Evolutionary conservation across 2,329 filamentous ascomycete genomes (phyloP), one percentile per base, ranked within the genome.

Genomic region (Clarireedia monteithiana): DNA sequence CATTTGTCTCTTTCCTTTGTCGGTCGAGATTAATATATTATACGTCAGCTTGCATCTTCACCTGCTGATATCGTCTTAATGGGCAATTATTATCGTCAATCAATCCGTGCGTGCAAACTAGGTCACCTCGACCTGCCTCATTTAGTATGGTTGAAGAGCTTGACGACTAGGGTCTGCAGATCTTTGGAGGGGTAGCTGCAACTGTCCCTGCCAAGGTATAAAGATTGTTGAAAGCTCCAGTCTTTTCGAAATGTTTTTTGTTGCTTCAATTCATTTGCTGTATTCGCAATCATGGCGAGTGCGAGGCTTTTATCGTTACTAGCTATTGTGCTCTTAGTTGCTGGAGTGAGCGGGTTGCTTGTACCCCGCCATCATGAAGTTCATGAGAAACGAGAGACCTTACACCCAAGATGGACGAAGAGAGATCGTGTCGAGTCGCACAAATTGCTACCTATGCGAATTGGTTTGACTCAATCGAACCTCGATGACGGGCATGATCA

Each of bases 391-490:
- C 51, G 64, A 46, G 36, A 60, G 9, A 53, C 12, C 15, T 44
- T 61, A 42, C 59, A 58, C 34, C 57, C 57, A n/a, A 59, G 58
- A 57, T 66, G 62, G 64, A 57, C 52, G n/a, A 66, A 63, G 44
- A 56, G 56, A 54, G 62, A 60, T 30, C 56, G 59, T 14, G 58
- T 63, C 5, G 53, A 63, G 26, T 53, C 63, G 26, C 56, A 62
- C 20, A 60, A 58, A 24, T 27, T 64, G 4, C 50, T 66, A 20
- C 63, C 59, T n/a, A 62, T 66, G 60, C 50, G 64, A 20, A 61
- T 66, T 62, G 63, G 63, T 3, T 48, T 66, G 23, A 52, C 60
- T 9, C 63, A 66, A 24, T 53, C 48, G 6, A 65, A 65, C 42
- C 57, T 66, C 1, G 61, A 63, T 10, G 54, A 60, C 7, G 63